Evolutionary conservation across 2,329 filamentous ascomycete genomes (phyloP).

Genomic region (Fusarium coicis): DNA sequence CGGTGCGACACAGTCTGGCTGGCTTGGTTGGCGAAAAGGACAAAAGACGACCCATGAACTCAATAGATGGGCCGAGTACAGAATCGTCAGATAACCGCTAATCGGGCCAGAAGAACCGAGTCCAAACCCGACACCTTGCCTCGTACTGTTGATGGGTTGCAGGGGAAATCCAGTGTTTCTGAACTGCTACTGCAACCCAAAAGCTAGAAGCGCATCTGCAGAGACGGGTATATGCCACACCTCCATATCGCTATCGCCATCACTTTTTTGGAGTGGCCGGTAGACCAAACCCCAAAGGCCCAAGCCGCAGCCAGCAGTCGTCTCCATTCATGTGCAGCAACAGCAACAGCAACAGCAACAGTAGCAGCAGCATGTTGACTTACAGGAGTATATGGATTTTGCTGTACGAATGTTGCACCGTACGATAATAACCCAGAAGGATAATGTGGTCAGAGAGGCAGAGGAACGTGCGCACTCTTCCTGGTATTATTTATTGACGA

Average conservation of each 20-base stretch:
- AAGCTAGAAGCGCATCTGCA: constrained; percentile 22
- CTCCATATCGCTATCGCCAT: constrained; percentile 16
- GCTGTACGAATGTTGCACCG: constrained; percentile 45
- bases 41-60: constrained; percentile 29
- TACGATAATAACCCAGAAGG: constrained; percentile 45
- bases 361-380: constrained; percentile 33
- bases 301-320: constrained; percentile 30
- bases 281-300: constrained; percentile 11
- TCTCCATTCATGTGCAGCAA: constrained; percentile 37
- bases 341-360: constrained; percentile 24
- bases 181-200: constrained; percentile 3
- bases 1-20: constrained; percentile 32
- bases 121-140: constrained; percentile 11
- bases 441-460: constrained; percentile 41
- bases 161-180: neutral
- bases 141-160: constrained; percentile 3
- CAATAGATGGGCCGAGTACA: constrained; percentile 35
- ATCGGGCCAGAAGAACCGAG: constrained; percentile 33
- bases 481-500: constrained; percentile 31
- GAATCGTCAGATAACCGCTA: constrained; percentile 37
- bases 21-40: constrained; percentile 27
- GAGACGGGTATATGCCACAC: constrained; percentile 32
- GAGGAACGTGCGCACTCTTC: constrained; percentile 44
- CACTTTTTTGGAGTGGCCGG: constrained; percentile 4
- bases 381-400: constrained; percentile 37